phyloP scores from a whole-genome alignment of 2,329 filamentous ascomycete species.

The Fusarium aywerte region DNA sequence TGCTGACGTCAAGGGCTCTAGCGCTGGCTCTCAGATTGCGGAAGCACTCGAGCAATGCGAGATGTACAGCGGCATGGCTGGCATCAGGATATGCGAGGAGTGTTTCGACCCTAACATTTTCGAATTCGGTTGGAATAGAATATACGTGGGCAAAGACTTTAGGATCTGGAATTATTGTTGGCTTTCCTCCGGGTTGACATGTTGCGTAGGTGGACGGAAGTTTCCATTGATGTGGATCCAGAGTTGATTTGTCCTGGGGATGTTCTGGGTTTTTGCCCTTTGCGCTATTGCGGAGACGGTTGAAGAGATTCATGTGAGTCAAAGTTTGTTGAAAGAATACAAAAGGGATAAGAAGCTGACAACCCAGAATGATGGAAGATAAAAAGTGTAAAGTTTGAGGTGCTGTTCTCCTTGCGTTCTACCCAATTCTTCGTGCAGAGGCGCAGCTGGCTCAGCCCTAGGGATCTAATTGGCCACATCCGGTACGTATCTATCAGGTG shows the following conservation, averaged over 20 bases:
- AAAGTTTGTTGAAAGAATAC: fast-evolving
- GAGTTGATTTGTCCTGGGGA: not conserved
- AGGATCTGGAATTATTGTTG: slow-evolving; percentile 17
- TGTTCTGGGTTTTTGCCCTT: not conserved
- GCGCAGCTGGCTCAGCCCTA: slow-evolving; percentile 14
- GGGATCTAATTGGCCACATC: not conserved
- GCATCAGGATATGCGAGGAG: slow-evolving; percentile 16
- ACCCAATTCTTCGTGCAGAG: slow-evolving; percentile 1
- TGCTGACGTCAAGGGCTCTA: slow-evolving; percentile 5
- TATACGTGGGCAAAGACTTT: slow-evolving; percentile 19
- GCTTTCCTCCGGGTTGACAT: slow-evolving; percentile 7
- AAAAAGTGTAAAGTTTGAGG: not conserved
- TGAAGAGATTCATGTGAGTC: slow-evolving; percentile 10
- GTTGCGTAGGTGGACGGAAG: slow-evolving; percentile 21
- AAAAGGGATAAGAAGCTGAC: fast-evolving
- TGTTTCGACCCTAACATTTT: not conserved
- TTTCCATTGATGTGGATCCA: slow-evolving; percentile 26
- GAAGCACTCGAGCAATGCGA: slow-evolving; percentile 30
- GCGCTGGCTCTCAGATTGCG: slow-evolving; percentile 15
- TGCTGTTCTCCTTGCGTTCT: not conserved
- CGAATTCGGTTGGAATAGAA: not conserved
- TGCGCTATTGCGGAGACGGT: slow-evolving; percentile 5
- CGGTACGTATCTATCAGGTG: not conserved
- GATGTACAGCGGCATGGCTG: slow-evolving; percentile 29
- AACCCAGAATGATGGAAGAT: not conserved